Base-by-base conservation (phyloP, 352 stramenopile genomes). In the Plasmopara muralis region DNA sequence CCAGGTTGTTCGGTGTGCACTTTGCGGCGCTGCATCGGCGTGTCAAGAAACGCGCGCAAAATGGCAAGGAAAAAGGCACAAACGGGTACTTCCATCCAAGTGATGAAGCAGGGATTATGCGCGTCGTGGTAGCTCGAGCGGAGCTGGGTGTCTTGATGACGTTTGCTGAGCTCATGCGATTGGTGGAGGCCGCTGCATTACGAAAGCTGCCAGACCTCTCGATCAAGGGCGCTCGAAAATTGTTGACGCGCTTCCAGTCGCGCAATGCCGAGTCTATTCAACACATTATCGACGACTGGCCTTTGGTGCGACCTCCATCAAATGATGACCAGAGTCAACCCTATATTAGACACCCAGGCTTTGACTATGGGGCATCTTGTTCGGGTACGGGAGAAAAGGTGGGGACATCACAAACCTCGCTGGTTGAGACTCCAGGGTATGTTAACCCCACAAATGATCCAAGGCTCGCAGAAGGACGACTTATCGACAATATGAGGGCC, bases 71-170 rank as follows among this genome's bases (percentile, higher is more conserved):
- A 3, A 62, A 62, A 35, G 39, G 43, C 18, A 60, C 18, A 12
- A 55, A 56, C 38, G 50, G 41, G 0, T 83, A 83, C 31, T 77
- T 83, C 49, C 64, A 77, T 29, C 56, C 62, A 2, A 74, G 74
- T 40, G 76, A 87, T 52, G 73, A 84, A 47, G 59, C 66, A 10
- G 73, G 73, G 0, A 76, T 87, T 43, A 65, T 83, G 52, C 70
- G 71, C 14, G 72, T 87, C 7, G 64, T 87, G 0, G 57, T 77
- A 10, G 73, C 73, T 43, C 72, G 66, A 25, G 73, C 73, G 4
- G 72, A 87, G 42, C 30, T 87, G 34, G 76, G 76, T 16, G 73
- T 87, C 25, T 44, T 82, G 28, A 85, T 87, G 76, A 78, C 66
- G n/a, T 85, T 82, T 45, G 72, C 77, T 4, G 76, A 87, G 51